Base-by-base conservation (phyloP, 176 grass and related monocot genomes). In the Alloteropsis semialata region DNA sequence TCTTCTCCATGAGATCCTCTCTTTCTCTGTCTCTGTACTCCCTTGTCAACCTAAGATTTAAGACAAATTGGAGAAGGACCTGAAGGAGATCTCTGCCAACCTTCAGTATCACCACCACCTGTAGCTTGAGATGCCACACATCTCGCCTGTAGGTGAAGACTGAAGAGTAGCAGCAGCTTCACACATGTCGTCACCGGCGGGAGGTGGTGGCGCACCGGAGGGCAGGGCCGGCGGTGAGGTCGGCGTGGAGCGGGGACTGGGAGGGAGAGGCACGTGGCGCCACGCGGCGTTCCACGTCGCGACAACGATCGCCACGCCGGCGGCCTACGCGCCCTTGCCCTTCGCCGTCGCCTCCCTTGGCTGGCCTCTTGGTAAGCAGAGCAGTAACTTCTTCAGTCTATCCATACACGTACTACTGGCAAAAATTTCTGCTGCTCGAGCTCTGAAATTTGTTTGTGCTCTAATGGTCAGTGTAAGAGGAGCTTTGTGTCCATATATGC, bases 261-360 rank as follows among this genome's bases (percentile, higher is more conserved):
- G 34, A 61, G 84, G 91, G 48, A 82, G 82, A 84, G 94, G 94
- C 33, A 90, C 84, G 19, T 97, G 94, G 94, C 83, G 76, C 44
- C 94, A 97, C 50, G 87, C 94, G 12, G 91, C 89, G 32, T 92
- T 92, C 85, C 91, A 97, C 30, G 82, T 94, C 39, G 89, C 87
- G 5, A 97, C 89, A 19, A 97, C 91, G 19, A 94, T 97, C 57
- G 91, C 94, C 87, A 97, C 89, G 32, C 94, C 91, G 4, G 94
- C 91, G 2, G 94, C 94, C 38, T 97, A 94, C 8, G 91, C 89
- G 2, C 94, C 91, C 41, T 62, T 97, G 75, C 84, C 91, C 32
- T 97, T 92, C 48, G 91, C 94, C 13, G 81, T 97, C 3, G 89
- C 89, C 45, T 94, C 91, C 78, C 91, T 97, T 24, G 89, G 92